phyloP scores from a whole-genome alignment of 169 alveolate genomes.

The Cryptosporidium parvum region DNA sequence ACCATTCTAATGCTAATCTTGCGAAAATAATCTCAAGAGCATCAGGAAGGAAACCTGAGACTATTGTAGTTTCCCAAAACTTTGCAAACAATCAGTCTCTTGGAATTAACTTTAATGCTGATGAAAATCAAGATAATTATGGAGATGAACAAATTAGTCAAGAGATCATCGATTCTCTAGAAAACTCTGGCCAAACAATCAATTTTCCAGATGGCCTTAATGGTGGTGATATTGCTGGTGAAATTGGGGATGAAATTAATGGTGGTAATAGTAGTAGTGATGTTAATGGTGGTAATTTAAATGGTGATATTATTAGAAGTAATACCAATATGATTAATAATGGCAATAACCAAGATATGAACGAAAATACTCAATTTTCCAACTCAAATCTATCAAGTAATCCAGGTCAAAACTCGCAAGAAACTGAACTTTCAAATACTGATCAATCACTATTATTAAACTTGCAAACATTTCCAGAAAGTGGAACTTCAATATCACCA shows the following conservation, averaged over 20 bases:
- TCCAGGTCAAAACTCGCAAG: slow-evolving; percentile 13
- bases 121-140: slow-evolving; percentile 9
- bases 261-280: not conserved
- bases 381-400: not conserved
- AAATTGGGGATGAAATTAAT: not conserved
- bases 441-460: not conserved
- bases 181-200: not conserved
- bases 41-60: slow-evolving; percentile 74
- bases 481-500: slow-evolving; percentile 15
- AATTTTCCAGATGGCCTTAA: not conserved
- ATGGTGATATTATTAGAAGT: not conserved
- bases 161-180: not conserved
- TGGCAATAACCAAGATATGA: not conserved
- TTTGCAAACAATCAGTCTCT: not conserved
- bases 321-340: not conserved
- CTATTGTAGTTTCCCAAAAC: slow-evolving; percentile 32
- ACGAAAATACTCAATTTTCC: not conserved
- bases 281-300: not conserved
- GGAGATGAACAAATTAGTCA: slow-evolving; percentile 4
- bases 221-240: not conserved
- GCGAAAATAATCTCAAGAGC: slow-evolving; percentile 74
- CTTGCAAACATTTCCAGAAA: slow-evolving; percentile 2
- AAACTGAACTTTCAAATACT: slow-evolving; percentile 2
- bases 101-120: not conserved
- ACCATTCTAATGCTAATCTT: slow-evolving; percentile 66